Conservation (phyloP, 192 early-diverging fungal species). For the Chytriomyces confervae region DNA sequence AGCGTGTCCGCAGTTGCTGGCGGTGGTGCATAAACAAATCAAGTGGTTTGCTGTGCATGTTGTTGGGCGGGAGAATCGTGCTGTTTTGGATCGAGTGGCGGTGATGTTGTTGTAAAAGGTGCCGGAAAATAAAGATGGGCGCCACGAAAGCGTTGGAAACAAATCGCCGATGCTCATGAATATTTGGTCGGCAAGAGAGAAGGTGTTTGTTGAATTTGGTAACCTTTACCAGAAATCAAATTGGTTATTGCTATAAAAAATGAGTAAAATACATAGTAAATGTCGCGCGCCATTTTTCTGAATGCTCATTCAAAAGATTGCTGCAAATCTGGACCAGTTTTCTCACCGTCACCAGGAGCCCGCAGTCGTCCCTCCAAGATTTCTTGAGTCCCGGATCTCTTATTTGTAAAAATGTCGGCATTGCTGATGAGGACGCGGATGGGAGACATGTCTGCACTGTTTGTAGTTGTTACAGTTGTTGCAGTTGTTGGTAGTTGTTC, state of each 20-base stretch:
- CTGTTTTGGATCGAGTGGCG: slow-evolving; percentile 23
- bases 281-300: too few relatives aligned
- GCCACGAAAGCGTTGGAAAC: too few relatives aligned
- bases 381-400: slow-evolving; percentile 19
- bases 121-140: too few relatives aligned
- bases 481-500: too few relatives aligned
- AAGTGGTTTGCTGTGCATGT: slow-evolving; percentile 26
- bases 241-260: too few relatives aligned
- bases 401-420: slow-evolving; percentile 38
- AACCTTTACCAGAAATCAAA: too few relatives aligned
- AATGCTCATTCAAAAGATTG: too few relatives aligned
- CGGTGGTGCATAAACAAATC: not conserved
- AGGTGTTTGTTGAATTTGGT: too few relatives aligned
- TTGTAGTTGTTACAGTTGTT: too few relatives aligned
- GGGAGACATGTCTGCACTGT: not conserved
- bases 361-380: slow-evolving; percentile 24
- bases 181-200: too few relatives aligned
- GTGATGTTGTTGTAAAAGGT: slow-evolving; percentile 22
- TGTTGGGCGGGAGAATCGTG: not conserved
- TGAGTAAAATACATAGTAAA: too few relatives aligned
- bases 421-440: slow-evolving; percentile 45
- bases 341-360: slow-evolving; percentile 17
- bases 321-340: slow-evolving; percentile 30
- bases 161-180: too few relatives aligned
- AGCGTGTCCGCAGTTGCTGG: not conserved